These are phyloP conservation scores for Auxenochlorella protothecoides DNA, from an alignment of 139 green algal genomes.

Conservation along the genomic window DNA sequence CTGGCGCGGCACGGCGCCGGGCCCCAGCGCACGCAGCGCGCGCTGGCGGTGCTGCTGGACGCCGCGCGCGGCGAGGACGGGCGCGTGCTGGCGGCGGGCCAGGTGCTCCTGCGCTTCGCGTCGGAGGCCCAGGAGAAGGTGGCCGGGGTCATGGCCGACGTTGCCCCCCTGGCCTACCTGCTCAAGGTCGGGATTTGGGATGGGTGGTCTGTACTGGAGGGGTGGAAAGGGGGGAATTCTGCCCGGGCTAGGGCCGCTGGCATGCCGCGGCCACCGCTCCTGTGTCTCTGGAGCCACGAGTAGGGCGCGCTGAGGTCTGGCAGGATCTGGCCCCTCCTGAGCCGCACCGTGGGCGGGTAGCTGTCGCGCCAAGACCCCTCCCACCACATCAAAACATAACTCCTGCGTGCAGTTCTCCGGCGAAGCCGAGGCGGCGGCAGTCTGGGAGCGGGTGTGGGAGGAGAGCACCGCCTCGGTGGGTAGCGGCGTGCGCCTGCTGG, in stretches of 20 bases:
- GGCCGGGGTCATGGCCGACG: too few relatives aligned
- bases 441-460: slow-evolving; percentile 68
- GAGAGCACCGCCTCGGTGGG: slow-evolving; percentile 48
- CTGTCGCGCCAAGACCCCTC: too few relatives aligned
- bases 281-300: too few relatives aligned
- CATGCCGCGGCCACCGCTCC: neutral
- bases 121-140: too few relatives aligned
- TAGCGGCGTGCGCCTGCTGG: slow-evolving; percentile 49
- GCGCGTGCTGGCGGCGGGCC: slow-evolving; percentile 18
- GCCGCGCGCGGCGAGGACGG: slow-evolving; percentile 6
- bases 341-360: too few relatives aligned
- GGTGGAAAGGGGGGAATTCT: slow-evolving; percentile 5
- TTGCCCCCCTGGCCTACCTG: too few relatives aligned
- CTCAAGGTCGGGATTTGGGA: neutral
- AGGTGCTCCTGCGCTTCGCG: neutral
- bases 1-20: slow-evolving; percentile 38
- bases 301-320: too few relatives aligned
- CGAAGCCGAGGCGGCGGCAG: slow-evolving; percentile 33
- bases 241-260: slow-evolving; percentile 3
- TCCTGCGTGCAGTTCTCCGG: slow-evolving; percentile 37
- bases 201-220: neutral
- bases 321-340: too few relatives aligned
- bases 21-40: slow-evolving; percentile 49
- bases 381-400: neutral
- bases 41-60: slow-evolving; percentile 31